These are phyloP conservation scores for Kuraishia floccosa DNA, from an alignment of 805 yeast species.

Conservation along the genomic window DNA sequence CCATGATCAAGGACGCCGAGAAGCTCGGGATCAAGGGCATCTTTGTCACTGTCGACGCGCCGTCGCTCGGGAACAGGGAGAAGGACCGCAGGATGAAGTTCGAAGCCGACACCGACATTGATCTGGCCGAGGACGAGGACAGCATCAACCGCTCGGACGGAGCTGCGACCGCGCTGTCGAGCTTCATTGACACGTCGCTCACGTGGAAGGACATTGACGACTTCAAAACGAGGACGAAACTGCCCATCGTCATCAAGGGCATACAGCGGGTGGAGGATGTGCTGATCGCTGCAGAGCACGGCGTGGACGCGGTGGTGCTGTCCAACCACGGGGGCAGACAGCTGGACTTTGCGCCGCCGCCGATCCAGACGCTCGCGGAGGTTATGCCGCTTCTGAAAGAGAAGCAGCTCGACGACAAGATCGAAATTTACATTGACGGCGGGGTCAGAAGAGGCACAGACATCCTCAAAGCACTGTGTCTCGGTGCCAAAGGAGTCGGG, in stretches of 20 bases:
- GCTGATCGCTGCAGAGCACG: slow-evolving; percentile 56
- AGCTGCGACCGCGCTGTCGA: slow-evolving; percentile 78
- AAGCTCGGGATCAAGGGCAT: slow-evolving; percentile 67
- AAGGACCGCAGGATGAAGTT: slow-evolving; percentile 72
- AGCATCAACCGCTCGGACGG: slow-evolving; percentile 63
- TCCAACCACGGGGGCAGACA: slow-evolving; percentile 92
- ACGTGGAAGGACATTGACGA: slow-evolving; percentile 56
- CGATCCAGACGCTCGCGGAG: slow-evolving; percentile 66
- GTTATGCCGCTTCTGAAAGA: slow-evolving; percentile 40
- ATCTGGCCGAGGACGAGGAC: slow-evolving; percentile 29
- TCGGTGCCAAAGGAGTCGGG: slow-evolving; percentile 66
- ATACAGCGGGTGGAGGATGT: slow-evolving; percentile 81
- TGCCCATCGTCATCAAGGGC: slow-evolving; percentile 72
- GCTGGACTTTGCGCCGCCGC: slow-evolving; percentile 72
- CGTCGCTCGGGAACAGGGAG: slow-evolving; percentile 83
- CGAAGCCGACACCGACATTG: slow-evolving; percentile 32
- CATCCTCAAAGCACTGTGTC: slow-evolving; percentile 50
- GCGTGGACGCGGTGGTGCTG: slow-evolving; percentile 67
- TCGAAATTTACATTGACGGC: slow-evolving; percentile 57
- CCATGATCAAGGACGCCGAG: slow-evolving; percentile 63
- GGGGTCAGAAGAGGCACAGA: slow-evolving; percentile 65
- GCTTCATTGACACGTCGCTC: slow-evolving; percentile 66
- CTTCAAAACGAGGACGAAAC: slow-evolving; percentile 40
- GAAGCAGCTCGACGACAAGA: slow-evolving; percentile 32
- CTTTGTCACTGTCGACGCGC: slow-evolving; percentile 89